Evolutionary conservation across 257 asterid species (phyloP), one percentile per base, ranked within the genome.

Genomic region (Galeopsis tetrahit): DNA sequence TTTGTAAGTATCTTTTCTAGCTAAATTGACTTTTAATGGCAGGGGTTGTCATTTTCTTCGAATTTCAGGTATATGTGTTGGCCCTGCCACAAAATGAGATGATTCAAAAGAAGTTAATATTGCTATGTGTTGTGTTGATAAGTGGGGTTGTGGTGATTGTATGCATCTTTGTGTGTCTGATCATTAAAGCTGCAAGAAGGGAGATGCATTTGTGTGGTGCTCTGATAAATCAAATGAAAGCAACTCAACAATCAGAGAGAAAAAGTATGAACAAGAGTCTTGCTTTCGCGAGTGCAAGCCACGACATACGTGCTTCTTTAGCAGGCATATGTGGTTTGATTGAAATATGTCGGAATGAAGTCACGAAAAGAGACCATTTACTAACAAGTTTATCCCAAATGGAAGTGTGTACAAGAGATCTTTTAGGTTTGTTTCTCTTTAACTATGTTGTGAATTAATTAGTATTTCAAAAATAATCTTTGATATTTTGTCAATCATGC

Each of bases 231-330:
- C 96, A 86, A 67, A 86, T 84, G 96, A 94, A 92, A 75, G 88
- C 90, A 17, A 88, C 96, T 10, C 89, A 69, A 59, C 89, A 92
- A 67, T 89, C 96, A 1, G 96, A 90, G 52, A 79, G 88, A 60
- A 92, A 87, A 69, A 84, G 90, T 9, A 82, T 83, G 92, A 88
- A 83, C 68, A 88, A 84, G 73, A 90, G 81, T 60, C 82, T 80
- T 28, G 96, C 95, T 32, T 88, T 87, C 52, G 92, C 90, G 1
- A 85, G 82, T 2, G 96, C 97, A 15, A 88, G 89, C 83, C 98
- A 92, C 13, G 97, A 92, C 69, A 80, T 92, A 3, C 93, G 96
- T 11, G 89, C 88, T 34, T 75, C 87, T 21, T 76, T 88, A 51
- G 92, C 95, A 7, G 96, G 87, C 57, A 82, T 90, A 10, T 71